A percentile compares a stretch with the other conserved stretches of the same genome.
phyloP scores from a whole-genome alignment of 331 rosid species.

The Acacia concinna region DNA sequence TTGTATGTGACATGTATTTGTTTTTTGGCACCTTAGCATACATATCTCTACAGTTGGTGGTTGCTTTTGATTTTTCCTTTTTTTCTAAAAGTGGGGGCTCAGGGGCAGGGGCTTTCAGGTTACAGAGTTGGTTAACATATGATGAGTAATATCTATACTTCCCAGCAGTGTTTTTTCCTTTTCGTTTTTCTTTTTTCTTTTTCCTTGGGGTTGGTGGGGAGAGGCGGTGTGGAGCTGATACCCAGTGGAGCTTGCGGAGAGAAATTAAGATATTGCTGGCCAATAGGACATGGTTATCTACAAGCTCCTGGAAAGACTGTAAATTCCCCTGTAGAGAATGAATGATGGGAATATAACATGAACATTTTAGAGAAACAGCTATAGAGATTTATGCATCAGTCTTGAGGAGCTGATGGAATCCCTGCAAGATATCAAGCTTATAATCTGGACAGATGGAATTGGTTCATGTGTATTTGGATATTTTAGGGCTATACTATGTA shows the following conservation, averaged over 20 bases:
- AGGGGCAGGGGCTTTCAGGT: not conserved
- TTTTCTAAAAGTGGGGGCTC: not conserved
- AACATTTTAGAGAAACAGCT: not conserved
- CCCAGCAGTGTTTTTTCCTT: not conserved
- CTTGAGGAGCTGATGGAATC: not conserved
- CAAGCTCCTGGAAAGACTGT: not conserved
- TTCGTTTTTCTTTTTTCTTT: too few relatives aligned
- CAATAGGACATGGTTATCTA: not conserved
- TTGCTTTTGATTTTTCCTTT: not conserved
- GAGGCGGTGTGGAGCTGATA: not conserved
- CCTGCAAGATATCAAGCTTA: not conserved
- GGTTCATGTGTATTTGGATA: not conserved
- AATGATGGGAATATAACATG: not conserved
- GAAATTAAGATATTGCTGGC: not conserved
- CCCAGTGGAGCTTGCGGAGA: not conserved
- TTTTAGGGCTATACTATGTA: not conserved
- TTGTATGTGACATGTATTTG: not conserved
- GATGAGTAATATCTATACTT: not conserved
- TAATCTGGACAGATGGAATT: not conserved
- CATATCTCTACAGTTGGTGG: conserved; percentile 11
- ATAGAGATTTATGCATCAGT: not conserved
- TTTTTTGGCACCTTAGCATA: not conserved
- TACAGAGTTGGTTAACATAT: not conserved
- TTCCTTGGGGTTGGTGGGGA: not conserved
- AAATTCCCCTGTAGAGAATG: not conserved